Base-by-base conservation (phyloP, 2,329 filamentous ascomycete genomes). In the Penicillium brevicompactum region DNA sequence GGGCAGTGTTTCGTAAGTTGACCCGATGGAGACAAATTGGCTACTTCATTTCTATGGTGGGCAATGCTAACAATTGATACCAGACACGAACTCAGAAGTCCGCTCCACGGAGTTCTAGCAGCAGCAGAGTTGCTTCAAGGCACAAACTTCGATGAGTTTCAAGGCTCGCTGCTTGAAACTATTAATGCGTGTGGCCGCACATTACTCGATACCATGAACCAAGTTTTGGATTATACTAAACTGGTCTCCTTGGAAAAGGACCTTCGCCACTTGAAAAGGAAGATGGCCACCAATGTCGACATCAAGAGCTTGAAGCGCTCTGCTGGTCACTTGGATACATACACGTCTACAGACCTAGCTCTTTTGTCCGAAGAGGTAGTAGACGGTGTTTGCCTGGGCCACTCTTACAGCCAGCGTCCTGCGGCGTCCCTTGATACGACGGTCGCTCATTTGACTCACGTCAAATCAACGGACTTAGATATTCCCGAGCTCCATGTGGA, bases 381-480 rank as follows among this genome's bases (percentile, higher is more conserved):
- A 5, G 81, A 84, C 54, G 81, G 81, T 1, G 79, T 83, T 4
- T 80, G 72, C 62, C 72, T 74, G 47, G 82, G 81, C 0, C 79
- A 82, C 56, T 63, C 67, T 2, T 74, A 71, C 40, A 67, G 67
- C n/a, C 66, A 69, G 30, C 57, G 51, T 24, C 62, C 57, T 1
- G 55, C 52, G 22, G 46, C 52, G 2, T 51, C 55, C 1, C 55
- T 52, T 18, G 60, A 57, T 24, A 55, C 61, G 27, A 46, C 59
- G 2, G 51, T 57, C 11, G 46, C 47, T 2, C 24, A 30, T 11
- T 16, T 16, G 5, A 43, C 18, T n/a, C 34, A 34, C 6, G 10
- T 27, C 1, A 43, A 43, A 30, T 27, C 10, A n/a, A 10, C 24
- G 14, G n/a, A 49, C 3, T 8, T 34, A 4, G 40, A 49, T 11